These are phyloP conservation scores for Vinca minor DNA, from an alignment of 257 asterid species.

Conservation along the genomic window DNA sequence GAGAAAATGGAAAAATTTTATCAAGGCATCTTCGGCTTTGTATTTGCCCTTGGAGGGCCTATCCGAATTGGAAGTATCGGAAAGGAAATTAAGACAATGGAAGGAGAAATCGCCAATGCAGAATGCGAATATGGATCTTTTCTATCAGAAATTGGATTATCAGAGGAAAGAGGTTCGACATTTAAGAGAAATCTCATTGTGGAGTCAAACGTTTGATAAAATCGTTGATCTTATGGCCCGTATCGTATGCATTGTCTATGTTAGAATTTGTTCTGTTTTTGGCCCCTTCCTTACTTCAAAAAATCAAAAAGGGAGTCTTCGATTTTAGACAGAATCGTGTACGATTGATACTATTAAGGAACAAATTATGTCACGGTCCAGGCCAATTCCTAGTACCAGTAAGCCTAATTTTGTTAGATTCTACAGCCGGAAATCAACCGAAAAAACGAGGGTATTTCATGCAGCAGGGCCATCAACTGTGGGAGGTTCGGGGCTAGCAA, in stretches of 20 bases:
- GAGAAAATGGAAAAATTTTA: conserved; percentile 51
- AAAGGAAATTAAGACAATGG: conserved; percentile 37
- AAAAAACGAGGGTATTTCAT: conserved; percentile 40
- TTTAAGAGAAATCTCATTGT: conserved; percentile 47
- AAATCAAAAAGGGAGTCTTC: conserved; percentile 14
- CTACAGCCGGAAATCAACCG: conserved; percentile 36
- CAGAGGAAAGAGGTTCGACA: conserved; percentile 51
- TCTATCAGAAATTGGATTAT: conserved; percentile 35
- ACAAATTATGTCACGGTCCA: conserved; percentile 37
- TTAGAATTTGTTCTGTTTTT: conserved; percentile 45
- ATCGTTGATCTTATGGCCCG: conserved; percentile 52
- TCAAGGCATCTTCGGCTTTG: conserved; percentile 37
- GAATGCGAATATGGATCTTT: conserved; percentile 29
- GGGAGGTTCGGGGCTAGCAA: conserved; percentile 72
- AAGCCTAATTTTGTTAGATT: conserved; percentile 48
- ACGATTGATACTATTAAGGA: conserved; percentile 20
- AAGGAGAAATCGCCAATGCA: conserved; percentile 21
- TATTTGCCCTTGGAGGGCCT: conserved; percentile 42
- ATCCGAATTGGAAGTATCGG: conserved; percentile 49
- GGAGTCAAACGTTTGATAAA: conserved; percentile 58
- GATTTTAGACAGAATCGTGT: conserved; percentile 11
- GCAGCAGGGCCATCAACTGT: conserved; percentile 56
- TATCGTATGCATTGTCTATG: conserved; percentile 35
- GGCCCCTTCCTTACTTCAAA: conserved; percentile 26
- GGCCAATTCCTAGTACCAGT: conserved; percentile 30